Conservation (phyloP, 345 rosid species). For the Tarenaya hassleriana region DNA sequence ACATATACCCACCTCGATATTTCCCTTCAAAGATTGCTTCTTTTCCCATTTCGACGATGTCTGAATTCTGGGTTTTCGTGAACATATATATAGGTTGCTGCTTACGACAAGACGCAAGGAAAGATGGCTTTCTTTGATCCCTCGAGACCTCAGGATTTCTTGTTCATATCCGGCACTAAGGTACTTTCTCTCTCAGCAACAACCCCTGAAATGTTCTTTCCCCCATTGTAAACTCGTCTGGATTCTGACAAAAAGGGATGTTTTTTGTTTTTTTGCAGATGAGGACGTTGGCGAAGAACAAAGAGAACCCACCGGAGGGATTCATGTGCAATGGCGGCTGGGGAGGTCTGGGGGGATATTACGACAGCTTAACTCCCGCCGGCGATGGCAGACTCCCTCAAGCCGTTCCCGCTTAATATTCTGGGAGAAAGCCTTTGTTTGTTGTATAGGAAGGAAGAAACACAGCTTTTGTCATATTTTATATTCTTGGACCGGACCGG, state of each 20-base stretch:
- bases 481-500: too few species aligned
- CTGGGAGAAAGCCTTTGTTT: background rate
- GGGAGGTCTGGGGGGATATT: constrained; percentile 80
- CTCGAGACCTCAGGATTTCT: constrained; percentile 70
- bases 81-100: constrained; percentile 58
- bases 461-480: too few species aligned
- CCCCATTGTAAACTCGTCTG: too few species aligned
- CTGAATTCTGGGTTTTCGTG: constrained; percentile 10
- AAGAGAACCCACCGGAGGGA: constrained; percentile 91
- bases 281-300: constrained; percentile 82
- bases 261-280: constrained; percentile 46
- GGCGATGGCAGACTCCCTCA: constrained; percentile 38
- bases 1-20: constrained; percentile 1
- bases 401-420: constrained; percentile 52
- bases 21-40: constrained; percentile 1
- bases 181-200: constrained; percentile 28
- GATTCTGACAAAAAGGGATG: too few species aligned
- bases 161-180: constrained; percentile 95
- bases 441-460: constrained; percentile 5
- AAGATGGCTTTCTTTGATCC: constrained; percentile 98
- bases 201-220: background rate
- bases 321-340: constrained; percentile 97
- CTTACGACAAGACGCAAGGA: constrained; percentile 87
- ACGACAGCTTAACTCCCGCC: constrained; percentile 51
- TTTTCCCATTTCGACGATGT: too few species aligned